Base-by-base conservation (phyloP, 176 grass and related monocot species). In the Rhipidocladum racemiflorum region DNA sequence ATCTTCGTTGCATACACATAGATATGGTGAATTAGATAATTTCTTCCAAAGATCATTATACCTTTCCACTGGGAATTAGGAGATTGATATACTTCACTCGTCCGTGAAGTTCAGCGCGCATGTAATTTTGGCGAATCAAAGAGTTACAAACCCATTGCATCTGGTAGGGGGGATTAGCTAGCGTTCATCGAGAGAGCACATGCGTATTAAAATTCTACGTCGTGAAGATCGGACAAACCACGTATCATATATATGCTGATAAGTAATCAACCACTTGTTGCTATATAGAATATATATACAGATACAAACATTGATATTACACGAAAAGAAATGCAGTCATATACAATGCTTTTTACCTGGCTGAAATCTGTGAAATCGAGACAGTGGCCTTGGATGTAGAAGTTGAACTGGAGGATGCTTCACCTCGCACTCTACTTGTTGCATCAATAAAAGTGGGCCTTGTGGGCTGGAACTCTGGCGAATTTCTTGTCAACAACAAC, bases 381-480 rank as follows among this genome's bases (percentile, higher is more conserved):
- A 92, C 0, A 34, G 90, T 91, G 29, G 90, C 88, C 63, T 88
- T 93, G 35, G 91, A 97, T 51, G 83, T 69, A 70, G 87, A 89
- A 87, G 89, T 82, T 51, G 91, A 97, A 68, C 72, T 90, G 38
- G 85, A 82, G 20, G 91, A 90, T 76, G 39, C 60, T 61, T 91
- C 82, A 13, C 81, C 86, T 62, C 34, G 80, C 34, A 94, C 87
- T 77, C 86, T 89, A 74, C 70, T 83, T 44, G 75, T 87, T 70
- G 91, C 74, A 70, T 92, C 89, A 48, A 97, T 90, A 79, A 97
- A 97, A 75, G 74, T 82, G 68, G 91, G 91, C 36, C 91, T 90
- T 30, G 91, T 90, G 21, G 89, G 89, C 53, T 91, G 77, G 24
- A 89, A 27, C 24, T 77, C 46, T 50, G 63, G 61, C 34, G 67